Evolutionary conservation across 2,329 filamentous ascomycete genomes (phyloP), one percentile per base, ranked within the genome.

Genomic region (Aspergillus sp.): DNA sequence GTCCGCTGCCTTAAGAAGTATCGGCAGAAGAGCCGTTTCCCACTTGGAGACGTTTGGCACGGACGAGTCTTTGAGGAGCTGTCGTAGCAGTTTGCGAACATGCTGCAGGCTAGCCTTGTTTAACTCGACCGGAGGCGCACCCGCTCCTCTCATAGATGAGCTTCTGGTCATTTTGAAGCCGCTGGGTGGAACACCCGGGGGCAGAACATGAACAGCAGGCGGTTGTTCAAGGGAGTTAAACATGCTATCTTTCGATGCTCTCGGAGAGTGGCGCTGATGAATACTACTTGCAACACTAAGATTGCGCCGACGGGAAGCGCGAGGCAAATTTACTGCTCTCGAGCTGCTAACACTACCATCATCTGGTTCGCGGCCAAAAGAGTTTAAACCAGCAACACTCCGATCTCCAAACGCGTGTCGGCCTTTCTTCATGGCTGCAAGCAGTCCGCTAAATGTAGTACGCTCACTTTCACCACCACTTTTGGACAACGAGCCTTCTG

Each of bases 21-120:
- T 96, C 0, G 95, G 95, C 42, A 97, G 84, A 11, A 99, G 81
- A 0, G 94, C 92, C 66, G 88, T 93, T 72, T 97, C 91, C 95
- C 95, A 99, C 27, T 89, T 89, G 2, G 85, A 80, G 1, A 87
- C 82, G 67, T 91, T 89, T 11, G 89, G 84, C 23, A 99, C 86
- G 3, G 84, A 82, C 2, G 87, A 85, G 73, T 97, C 94, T 62
- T 88, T 83, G 1, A 99, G 78, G 38, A 98, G 83, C 74, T 99
- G 95, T 42, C 86, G 87, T 15, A 99, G 82, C 3, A 99, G 84
- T 70, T 88, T 91, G 65, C 90, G 89, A 19, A 98, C 92, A 79
- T 99, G 95, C 64, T 91, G 87, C 61, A 96, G 78, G 72, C 95
- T 97, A 5, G 92, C 91, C 64, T 88, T 86, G 65, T 96, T 97